These are phyloP conservation scores for Thalia dealbata DNA, from an alignment of 176 grass and related monocot species.

Conservation along the genomic window DNA sequence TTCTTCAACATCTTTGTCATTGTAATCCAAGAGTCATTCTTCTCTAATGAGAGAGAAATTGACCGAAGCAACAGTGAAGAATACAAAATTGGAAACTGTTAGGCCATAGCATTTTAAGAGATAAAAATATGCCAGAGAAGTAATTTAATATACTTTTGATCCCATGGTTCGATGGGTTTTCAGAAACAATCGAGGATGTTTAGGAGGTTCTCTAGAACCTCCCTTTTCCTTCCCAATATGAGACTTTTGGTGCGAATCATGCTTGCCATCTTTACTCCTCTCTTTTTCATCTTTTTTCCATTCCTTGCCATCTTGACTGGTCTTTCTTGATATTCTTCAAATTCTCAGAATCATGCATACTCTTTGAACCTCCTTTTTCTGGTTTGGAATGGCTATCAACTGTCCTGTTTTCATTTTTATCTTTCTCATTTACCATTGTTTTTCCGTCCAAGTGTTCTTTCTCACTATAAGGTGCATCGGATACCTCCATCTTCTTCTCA, in stretches of 20 bases:
- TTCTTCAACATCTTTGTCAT: constrained; percentile 76
- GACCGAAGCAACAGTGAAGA: constrained; percentile 58
- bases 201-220: constrained; percentile 64
- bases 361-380: constrained; percentile 15
- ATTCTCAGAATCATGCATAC: constrained; percentile 27
- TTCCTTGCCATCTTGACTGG: constrained; percentile 34
- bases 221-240: constrained; percentile 54
- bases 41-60: constrained; percentile 69
- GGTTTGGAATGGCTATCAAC: constrained; percentile 17
- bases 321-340: constrained; percentile 37
- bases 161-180: constrained; percentile 57
- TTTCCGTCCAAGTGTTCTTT: constrained; percentile 33
- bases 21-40: constrained; percentile 94
- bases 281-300: constrained; percentile 52
- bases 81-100: constrained; percentile 9
- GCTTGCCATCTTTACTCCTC: constrained; percentile 42
- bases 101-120: constrained; percentile 10
- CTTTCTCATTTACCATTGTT: constrained; percentile 36
- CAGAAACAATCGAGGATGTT: constrained; percentile 84
- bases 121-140: constrained; percentile 10
- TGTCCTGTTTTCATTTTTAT: constrained; percentile 18
- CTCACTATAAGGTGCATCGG: constrained; percentile 2
- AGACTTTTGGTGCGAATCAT: constrained; percentile 44
- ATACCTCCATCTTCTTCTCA: constrained; percentile 29
- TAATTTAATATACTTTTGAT: constrained; percentile 57